Conservation (phyloP, 495 filamentous ascomycete genomes). For the Xanthoparmelia taractica region DNA sequence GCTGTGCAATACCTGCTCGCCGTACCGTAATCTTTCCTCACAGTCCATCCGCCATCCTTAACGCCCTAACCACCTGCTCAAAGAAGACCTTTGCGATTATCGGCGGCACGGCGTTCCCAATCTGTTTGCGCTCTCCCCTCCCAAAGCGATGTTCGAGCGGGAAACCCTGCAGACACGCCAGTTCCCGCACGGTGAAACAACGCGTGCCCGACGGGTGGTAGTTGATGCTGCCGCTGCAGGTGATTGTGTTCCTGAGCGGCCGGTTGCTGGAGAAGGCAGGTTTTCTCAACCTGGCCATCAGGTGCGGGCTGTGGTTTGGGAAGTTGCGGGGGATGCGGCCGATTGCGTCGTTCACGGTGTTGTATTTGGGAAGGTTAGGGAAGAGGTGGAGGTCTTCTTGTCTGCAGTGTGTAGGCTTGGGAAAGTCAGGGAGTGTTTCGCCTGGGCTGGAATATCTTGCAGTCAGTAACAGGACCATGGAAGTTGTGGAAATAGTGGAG, state of each 20-base stretch:
- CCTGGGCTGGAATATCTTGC: conserved; percentile 48
- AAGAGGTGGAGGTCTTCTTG: conserved; percentile 18
- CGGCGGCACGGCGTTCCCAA: conserved; percentile 85
- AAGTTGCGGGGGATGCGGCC: conserved; percentile 34
- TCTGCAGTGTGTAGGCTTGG: conserved; percentile 53
- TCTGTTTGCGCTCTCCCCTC: conserved; percentile 51
- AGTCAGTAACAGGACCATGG: not conserved
- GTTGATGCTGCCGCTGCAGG: conserved; percentile 59
- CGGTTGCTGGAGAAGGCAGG: conserved; percentile 41
- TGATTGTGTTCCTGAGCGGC: conserved; percentile 51
- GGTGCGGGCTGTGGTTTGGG: conserved; percentile 41
- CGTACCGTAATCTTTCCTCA: too few relatives aligned
- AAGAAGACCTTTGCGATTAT: conserved; percentile 54
- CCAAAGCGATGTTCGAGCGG: conserved; percentile 55
- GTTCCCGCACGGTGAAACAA: conserved; percentile 60
- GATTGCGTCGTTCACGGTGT: conserved; percentile 44
- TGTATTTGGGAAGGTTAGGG: conserved; percentile 26
- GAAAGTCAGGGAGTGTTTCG: conserved; percentile 61
- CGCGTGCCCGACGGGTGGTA: conserved; percentile 61
- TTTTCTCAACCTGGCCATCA: conserved; percentile 13
- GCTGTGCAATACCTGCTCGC: too few relatives aligned
- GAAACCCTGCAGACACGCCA: conserved; percentile 69
- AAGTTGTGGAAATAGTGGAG: conserved; percentile 1
- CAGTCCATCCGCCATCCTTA: conserved; percentile 50
- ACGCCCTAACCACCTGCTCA: conserved; percentile 45